phyloP scores from a whole-genome alignment of 495 filamentous ascomycete species.

The Neurospora hispaniola region DNA sequence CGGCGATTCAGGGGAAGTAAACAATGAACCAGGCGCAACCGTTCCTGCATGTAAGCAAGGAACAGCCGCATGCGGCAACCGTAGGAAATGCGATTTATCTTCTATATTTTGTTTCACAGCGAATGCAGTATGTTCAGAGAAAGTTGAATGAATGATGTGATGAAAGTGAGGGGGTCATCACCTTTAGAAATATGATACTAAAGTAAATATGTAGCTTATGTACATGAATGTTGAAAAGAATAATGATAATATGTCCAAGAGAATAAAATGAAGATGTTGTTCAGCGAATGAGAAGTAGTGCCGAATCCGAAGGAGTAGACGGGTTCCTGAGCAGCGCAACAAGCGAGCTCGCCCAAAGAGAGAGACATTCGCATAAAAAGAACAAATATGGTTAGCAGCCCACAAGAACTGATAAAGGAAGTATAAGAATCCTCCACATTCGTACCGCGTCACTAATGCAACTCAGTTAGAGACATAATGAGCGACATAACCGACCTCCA shows the following conservation, averaged over 20 bases:
- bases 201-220: neutral
- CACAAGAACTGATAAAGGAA: neutral
- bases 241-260: neutral
- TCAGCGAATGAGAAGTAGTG: neutral
- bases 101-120: neutral
- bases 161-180: neutral
- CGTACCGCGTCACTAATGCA: neutral
- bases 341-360: neutral
- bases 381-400: neutral
- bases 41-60: neutral
- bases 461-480: conserved; percentile 17
- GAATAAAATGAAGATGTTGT: neutral
- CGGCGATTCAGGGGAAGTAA: neutral
- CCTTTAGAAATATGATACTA: neutral
- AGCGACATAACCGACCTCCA: conserved; percentile 38
- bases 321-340: neutral
- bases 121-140: neutral
- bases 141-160: neutral
- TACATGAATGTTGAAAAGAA: neutral
- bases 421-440: neutral
- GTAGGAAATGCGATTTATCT: neutral
- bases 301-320: neutral
- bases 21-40: neutral
- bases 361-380: neutral
- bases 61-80: neutral